Evolutionary conservation across 2,329 filamentous ascomycete species (phyloP).

Genomic region (Fusarium camptoceras): DNA sequence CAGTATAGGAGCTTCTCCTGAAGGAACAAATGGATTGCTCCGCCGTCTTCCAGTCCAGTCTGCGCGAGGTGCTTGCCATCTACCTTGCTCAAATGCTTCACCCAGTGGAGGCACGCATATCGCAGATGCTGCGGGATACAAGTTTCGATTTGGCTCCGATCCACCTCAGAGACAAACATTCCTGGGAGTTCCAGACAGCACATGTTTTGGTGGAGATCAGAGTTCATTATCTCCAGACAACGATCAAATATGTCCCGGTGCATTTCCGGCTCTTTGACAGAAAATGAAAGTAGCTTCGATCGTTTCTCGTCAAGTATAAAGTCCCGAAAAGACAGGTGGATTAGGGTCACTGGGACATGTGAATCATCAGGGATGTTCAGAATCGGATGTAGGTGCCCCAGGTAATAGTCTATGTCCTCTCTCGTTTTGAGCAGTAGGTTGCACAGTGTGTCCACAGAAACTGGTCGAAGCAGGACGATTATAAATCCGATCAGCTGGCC

Average conservation of each 20-base stretch:
- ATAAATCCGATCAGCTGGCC: not conserved
- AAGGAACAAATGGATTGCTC: not conserved
- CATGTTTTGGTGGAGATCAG: not conserved
- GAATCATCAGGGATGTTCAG: not conserved
- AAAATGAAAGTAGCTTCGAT: not conserved
- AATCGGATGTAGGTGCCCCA: conserved; percentile 3
- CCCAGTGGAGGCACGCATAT: not conserved
- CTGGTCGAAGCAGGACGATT: not conserved
- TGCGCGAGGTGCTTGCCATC: not conserved
- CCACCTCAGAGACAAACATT: not conserved
- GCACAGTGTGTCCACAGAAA: not conserved
- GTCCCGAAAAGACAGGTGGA: conserved; percentile 20
- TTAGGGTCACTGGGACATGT: not conserved
- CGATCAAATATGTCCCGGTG: accelerated
- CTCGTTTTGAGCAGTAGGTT: not conserved
- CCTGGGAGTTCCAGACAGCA: not conserved
- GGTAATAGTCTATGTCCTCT: not conserved
- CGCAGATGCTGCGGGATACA: not conserved
- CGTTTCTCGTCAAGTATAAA: conserved; percentile 5
- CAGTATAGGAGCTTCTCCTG: not conserved
- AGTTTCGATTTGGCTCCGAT: accelerated
- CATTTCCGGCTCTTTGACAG: not conserved
- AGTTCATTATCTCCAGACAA: not conserved
- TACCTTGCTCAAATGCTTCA: not conserved
- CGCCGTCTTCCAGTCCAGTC: not conserved